Base-by-base conservation (phyloP, 2,329 filamentous ascomycete species). In the Ascomycota sp. region DNA sequence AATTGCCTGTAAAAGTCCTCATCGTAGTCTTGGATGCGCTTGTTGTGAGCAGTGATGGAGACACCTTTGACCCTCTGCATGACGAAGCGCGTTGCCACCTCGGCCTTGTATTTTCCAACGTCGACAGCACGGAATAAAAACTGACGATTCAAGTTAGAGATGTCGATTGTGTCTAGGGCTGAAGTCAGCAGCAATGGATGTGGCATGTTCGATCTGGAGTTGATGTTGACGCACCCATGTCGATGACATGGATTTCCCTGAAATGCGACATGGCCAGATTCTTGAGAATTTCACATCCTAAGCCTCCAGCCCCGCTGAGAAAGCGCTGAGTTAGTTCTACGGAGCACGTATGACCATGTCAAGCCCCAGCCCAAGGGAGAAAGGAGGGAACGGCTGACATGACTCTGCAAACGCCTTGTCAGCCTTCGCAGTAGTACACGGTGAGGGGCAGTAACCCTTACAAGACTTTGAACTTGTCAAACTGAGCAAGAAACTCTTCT, bases 1-100 rank as follows among this genome's bases (percentile, higher is more conserved):
- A 98, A 98, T 47, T 93, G 82, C 72, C 84, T 84, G 57, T 98
- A 98, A 54, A 93, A 98, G 38, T 77, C 74, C 47, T 91, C 79
- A 50, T 92, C 84, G 47, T 92, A 92, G 56, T 98, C 89, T 54
- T 98, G 89, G 44, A 98, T 98, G 50, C 77, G 81, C 46, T 80
- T 79, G 49, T 92, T 92, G 55, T 92, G 86, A 0, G 89, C 76
- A 11, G 82, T 95, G 50, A 98, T 98, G 39, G 72, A 77, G 44
- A 95, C 84, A 9, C 83, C 83, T 43, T 79, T 78, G 27, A 95
- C 83, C 36, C 91, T 70, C 46, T 69, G 75, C 63, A 92, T 78
- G 30, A 98, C 86, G 46, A 95, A 95, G 9, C 68, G 68, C 7
- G 89, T 89, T 4, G 89, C 89, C 30, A 92, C 80, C 49, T 89